Percentiles rank a stretch among this genome's conserved stretches.
These are phyloP conservation scores for Clavariopsis aquatica DNA, from an alignment of 495 filamentous ascomycete genomes.

Conservation along the genomic window DNA sequence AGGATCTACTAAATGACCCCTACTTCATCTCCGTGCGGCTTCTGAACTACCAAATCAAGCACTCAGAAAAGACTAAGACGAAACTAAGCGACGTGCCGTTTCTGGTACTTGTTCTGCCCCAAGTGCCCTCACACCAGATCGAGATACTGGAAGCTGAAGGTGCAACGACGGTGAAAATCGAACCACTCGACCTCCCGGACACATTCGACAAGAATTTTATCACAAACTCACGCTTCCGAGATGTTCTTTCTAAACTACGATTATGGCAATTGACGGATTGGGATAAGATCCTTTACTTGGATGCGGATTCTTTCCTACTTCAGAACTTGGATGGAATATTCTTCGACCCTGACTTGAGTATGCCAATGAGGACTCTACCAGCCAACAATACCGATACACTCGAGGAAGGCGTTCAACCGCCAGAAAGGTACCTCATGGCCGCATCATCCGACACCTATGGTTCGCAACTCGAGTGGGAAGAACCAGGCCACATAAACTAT, in stretches of 20 bases:
- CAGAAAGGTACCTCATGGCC: slow-evolving; percentile 15
- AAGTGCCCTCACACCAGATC: slow-evolving; percentile 1
- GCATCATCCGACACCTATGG: slow-evolving; percentile 22
- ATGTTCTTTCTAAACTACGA: slow-evolving; percentile 33
- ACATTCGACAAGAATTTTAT: slow-evolving; percentile 19
- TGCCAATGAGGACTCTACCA: background rate
- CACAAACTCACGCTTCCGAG: slow-evolving; percentile 15
- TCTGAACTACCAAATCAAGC: slow-evolving; percentile 14
- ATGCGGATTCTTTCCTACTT: slow-evolving; percentile 35
- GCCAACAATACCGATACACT: background rate
- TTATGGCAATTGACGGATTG: slow-evolving; percentile 36
- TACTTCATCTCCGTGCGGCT: slow-evolving; percentile 21
- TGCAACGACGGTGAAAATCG: slow-evolving; percentile 14
- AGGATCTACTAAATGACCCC: slow-evolving; percentile 1
- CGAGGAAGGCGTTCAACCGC: background rate
- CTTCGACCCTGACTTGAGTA: slow-evolving; percentile 12
- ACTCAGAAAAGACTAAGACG: slow-evolving; percentile 14
- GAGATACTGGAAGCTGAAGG: slow-evolving; percentile 11
- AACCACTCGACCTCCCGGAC: slow-evolving; percentile 17
- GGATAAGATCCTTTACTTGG: slow-evolving; percentile 36
- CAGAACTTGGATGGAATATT: slow-evolving; percentile 31
- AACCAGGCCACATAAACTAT: slow-evolving; percentile 22
- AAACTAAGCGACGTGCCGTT: slow-evolving; percentile 5
- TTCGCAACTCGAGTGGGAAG: slow-evolving; percentile 12
- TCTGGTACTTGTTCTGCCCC: slow-evolving; percentile 18